phyloP scores from a whole-genome alignment of 148 eudicot species.

The Rhododendron ovatum region DNA sequence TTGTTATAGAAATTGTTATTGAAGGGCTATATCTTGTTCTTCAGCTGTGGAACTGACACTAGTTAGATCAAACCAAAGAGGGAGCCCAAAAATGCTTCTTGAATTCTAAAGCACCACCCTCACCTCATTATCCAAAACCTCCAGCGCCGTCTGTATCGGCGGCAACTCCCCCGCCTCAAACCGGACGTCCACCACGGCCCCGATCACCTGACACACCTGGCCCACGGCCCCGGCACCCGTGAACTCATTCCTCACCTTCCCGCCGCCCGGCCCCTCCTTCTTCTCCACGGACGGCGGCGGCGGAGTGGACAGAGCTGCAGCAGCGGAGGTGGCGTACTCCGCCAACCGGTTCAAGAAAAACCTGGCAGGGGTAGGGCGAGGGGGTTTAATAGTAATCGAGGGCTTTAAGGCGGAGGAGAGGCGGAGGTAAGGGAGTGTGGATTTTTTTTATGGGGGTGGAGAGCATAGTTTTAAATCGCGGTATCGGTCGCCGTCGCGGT shows the following conservation, averaged over 20 bases:
- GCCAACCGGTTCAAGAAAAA: slow-evolving; percentile 32
- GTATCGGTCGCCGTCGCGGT: too few relatives aligned
- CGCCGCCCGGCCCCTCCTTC: slow-evolving; percentile 14
- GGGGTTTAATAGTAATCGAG: background rate
- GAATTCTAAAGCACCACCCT: slow-evolving; percentile 51
- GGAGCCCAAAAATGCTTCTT: too few relatives aligned
- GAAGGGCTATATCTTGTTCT: too few relatives aligned
- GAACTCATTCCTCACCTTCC: slow-evolving; percentile 49
- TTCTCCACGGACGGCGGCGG: background rate
- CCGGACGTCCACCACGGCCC: slow-evolving; percentile 71
- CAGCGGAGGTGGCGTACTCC: slow-evolving; percentile 34
- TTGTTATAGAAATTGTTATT: too few relatives aligned
- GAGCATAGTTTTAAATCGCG: too few relatives aligned
- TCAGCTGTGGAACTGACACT: too few relatives aligned
- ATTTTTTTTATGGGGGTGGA: background rate
- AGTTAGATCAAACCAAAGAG: too few relatives aligned
- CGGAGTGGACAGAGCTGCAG: background rate
- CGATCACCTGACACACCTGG: slow-evolving; percentile 62
- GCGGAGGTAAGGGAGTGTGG: background rate
- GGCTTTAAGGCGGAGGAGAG: slow-evolving; percentile 5
- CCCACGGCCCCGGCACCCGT: slow-evolving; percentile 67
- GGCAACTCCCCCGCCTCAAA: slow-evolving; percentile 58
- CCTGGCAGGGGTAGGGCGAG: slow-evolving; percentile 27
- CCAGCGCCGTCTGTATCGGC: slow-evolving; percentile 66
- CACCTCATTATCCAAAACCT: slow-evolving; percentile 44